Evolutionary conservation across 2,329 filamentous ascomycete species (phyloP).

Genomic region (Onygena corvina): DNA sequence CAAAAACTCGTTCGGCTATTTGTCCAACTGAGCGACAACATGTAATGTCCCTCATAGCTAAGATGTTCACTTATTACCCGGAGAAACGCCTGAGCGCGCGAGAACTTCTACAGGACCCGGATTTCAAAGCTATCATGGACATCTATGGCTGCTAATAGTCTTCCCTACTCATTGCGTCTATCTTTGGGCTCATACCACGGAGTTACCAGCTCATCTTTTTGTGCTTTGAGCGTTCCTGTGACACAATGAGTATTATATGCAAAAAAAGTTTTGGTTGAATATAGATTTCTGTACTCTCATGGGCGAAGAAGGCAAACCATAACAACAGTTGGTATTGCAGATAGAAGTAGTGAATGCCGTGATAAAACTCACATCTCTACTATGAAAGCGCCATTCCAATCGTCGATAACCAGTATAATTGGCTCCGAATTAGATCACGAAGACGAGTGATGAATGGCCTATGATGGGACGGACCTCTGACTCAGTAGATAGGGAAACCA

Average conservation of each 20-base stretch:
- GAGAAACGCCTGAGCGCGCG: slow-evolving; percentile 20
- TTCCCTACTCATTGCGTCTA: neutral
- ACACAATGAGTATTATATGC: neutral
- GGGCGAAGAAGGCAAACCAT: too few species aligned
- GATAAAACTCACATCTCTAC: too few species aligned
- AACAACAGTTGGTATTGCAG: too few species aligned
- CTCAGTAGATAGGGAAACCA: too few species aligned
- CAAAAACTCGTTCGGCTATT: neutral
- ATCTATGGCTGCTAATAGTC: slow-evolving; percentile 19
- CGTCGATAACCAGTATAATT: too few species aligned
- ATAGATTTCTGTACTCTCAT: neutral
- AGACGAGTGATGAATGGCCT: too few species aligned
- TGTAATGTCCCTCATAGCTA: slow-evolving; percentile 17
- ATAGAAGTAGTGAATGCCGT: too few species aligned
- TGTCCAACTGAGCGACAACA: slow-evolving; percentile 9
- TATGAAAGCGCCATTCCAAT: too few species aligned
- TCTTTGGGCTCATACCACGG: slow-evolving; percentile 1
- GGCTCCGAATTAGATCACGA: too few species aligned
- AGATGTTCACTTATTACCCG: slow-evolving; percentile 19
- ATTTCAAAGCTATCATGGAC: slow-evolving; percentile 22
- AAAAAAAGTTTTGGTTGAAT: neutral
- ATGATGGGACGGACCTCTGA: too few species aligned
- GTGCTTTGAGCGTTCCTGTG: neutral
- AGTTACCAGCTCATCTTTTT: neutral
- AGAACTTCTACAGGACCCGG: slow-evolving; percentile 22